Percentiles rank a stretch among this genome's conserved stretches.
phyloP scores from a whole-genome alignment of 2,329 filamentous ascomycete species.

The Verticillium isaacii region DNA sequence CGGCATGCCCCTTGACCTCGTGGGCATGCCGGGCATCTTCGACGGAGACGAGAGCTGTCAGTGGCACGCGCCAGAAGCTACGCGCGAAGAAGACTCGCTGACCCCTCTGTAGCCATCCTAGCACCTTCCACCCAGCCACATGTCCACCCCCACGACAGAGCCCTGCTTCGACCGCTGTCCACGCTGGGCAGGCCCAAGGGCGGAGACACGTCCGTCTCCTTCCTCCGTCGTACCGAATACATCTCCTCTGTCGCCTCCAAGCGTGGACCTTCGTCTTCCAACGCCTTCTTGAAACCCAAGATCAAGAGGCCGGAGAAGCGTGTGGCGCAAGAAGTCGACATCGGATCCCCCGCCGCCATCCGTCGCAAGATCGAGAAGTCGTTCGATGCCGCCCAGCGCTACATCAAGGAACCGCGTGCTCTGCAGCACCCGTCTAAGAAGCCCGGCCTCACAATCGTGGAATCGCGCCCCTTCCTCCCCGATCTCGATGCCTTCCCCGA shows the following conservation, averaged over 20 bases:
- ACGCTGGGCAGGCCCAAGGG: constrained; percentile 80
- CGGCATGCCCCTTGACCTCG: constrained; percentile 93
- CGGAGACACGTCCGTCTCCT: constrained; percentile 76
- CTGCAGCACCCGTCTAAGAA: constrained; percentile 56
- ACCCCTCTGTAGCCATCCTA: constrained; percentile 63
- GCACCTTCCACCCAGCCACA: constrained; percentile 65
- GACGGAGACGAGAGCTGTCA: constrained; percentile 91
- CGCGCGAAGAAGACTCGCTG: background rate
- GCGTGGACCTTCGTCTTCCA: constrained; percentile 39
- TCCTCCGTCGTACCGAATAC: constrained; percentile 94
- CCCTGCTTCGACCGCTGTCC: constrained; percentile 76
- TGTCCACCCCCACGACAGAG: constrained; percentile 78
- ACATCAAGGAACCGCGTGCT: constrained; percentile 47
- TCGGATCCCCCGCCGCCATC: constrained; percentile 61
- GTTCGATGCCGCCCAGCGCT: constrained; percentile 50
- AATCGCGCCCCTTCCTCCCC: constrained; percentile 57
- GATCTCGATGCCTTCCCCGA: constrained; percentile 67
- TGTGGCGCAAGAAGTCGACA: constrained; percentile 53
- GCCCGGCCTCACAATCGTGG: constrained; percentile 40
- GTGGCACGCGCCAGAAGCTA: constrained; percentile 17
- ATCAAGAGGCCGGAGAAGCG: constrained; percentile 33
- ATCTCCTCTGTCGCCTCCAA: constrained; percentile 63
- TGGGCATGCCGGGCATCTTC: constrained; percentile 92
- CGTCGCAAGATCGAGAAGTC: constrained; percentile 62
- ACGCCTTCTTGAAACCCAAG: constrained; percentile 24